These are phyloP conservation scores for Alternaria conjuncta DNA, from an alignment of 2,329 filamentous ascomycete species.

Conservation along the genomic window DNA sequence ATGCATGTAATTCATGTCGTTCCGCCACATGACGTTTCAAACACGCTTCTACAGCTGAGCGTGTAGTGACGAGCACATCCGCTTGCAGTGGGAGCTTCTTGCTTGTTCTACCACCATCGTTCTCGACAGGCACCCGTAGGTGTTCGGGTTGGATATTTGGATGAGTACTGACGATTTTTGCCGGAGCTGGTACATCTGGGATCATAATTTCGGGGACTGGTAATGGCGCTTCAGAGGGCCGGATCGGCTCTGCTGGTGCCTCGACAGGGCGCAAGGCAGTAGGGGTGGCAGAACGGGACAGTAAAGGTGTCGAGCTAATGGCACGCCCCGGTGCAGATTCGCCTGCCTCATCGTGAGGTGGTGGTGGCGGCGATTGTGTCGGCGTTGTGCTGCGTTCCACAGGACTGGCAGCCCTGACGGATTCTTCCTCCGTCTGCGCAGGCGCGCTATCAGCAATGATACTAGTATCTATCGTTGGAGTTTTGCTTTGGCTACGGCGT, in stretches of 20 bases:
- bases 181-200: neutral
- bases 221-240: neutral
- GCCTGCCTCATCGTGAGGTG: neutral
- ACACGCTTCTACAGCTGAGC: constrained; percentile 14
- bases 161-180: neutral
- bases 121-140: neutral
- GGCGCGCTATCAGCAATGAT: neutral
- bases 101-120: neutral
- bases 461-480: neutral
- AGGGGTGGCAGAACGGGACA: neutral
- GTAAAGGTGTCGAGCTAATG: neutral
- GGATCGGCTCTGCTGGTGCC: neutral
- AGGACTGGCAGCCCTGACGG: neutral
- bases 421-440: neutral
- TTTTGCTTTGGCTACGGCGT: neutral
- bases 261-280: neutral
- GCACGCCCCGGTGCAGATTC: neutral
- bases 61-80: constrained; percentile 12
- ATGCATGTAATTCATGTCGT: constrained; percentile 24
- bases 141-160: neutral
- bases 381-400: neutral
- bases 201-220: neutral
- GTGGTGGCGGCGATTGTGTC: neutral
- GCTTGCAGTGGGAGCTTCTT: neutral
- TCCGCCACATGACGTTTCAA: constrained; percentile 20